Evolutionary conservation across 2,329 filamentous ascomycete genomes (phyloP), one percentile per base, ranked within the genome.

Genomic region (Pestalotiopsis sp.): DNA sequence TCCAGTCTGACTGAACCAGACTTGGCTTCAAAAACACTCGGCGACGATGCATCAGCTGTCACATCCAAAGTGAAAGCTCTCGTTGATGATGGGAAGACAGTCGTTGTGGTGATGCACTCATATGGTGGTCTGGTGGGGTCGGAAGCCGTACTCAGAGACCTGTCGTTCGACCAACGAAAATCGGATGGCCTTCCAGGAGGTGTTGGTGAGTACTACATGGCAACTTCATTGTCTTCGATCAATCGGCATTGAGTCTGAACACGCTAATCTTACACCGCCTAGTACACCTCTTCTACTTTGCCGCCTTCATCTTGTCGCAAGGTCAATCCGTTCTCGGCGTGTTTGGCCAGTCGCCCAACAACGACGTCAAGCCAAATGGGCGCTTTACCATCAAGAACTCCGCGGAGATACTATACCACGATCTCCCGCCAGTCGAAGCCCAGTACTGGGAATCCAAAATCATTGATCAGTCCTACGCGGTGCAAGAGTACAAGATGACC

Each of bases 61-160:
- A 36, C 41, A 20, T 20, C 61, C 2, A 27, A 56, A 7, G 2
- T 66, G 1, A 6, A 40, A 14, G 65, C 27, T 2, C 61, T 70
- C n/a, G 62, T 75, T 23, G 68, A 72, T 40, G 65, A 66, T 7
- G 70, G 71, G n/a, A 61, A 52, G 3, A 69, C 66, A 60, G 74
- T 76, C 4, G 25, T 74, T 7, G 66, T 74, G 7, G 63, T 74
- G 3, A 74, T 75, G 73, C 75, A 76, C 68, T 75, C 74, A 4
- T 75, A 74, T 36, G 73, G 74, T 9, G 74, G 74, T 2, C 69
- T 75, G 2, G 71, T 75, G 4, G 71, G 74, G 23, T 69, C 63
- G 14, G 71, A 76, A 60, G 74, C 71, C 13, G 64, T 73, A 0
- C 25, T 66, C 6, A 65, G 73, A 52, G 69, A 73, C 2, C 63